Conservation (phyloP, 2,329 filamentous ascomycete genomes). For the Orbilia javanica region DNA sequence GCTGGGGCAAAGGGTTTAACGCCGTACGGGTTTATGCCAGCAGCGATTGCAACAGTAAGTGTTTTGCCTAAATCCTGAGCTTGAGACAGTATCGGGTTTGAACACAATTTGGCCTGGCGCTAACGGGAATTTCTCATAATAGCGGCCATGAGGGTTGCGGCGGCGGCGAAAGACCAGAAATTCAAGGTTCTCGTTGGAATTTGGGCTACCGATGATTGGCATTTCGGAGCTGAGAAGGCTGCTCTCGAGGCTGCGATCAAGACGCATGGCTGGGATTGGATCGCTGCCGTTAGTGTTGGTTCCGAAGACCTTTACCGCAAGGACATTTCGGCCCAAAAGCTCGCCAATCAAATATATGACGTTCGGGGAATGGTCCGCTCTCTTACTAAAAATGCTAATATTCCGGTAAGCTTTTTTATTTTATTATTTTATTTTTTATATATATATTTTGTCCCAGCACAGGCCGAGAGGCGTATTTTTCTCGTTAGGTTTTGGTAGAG, state of each 20-base stretch:
- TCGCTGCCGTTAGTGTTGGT: slow-evolving; percentile 78
- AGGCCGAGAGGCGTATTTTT: too few relatives aligned
- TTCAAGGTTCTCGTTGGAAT: slow-evolving; percentile 50
- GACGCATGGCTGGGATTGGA: slow-evolving; percentile 66
- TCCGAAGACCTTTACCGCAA: slow-evolving; percentile 77
- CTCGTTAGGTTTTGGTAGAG: too few relatives aligned
- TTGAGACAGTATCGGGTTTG: background rate
- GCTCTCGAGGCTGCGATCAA: slow-evolving; percentile 67
- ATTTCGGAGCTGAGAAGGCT: slow-evolving; percentile 73
- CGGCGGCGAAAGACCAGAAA: slow-evolving; percentile 14
- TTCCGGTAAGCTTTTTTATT: slow-evolving; percentile 61
- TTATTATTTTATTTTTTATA: too few relatives aligned
- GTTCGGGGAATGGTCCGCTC: slow-evolving; percentile 69
- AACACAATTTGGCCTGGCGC: too few relatives aligned
- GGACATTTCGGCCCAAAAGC: slow-evolving; percentile 30
- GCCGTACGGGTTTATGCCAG: slow-evolving; percentile 73
- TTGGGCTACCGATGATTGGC: slow-evolving; percentile 73
- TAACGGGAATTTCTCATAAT: slow-evolving; percentile 14
- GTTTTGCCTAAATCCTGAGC: background rate
- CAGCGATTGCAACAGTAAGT: slow-evolving; percentile 72
- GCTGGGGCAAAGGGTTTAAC: slow-evolving; percentile 58
- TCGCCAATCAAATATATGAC: slow-evolving; percentile 63
- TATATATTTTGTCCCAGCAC: too few relatives aligned
- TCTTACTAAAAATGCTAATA: background rate
- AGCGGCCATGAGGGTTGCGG: slow-evolving; percentile 34